phyloP scores from a whole-genome alignment of 495 filamentous ascomycete genomes.

The Xylaria bambusicola region DNA sequence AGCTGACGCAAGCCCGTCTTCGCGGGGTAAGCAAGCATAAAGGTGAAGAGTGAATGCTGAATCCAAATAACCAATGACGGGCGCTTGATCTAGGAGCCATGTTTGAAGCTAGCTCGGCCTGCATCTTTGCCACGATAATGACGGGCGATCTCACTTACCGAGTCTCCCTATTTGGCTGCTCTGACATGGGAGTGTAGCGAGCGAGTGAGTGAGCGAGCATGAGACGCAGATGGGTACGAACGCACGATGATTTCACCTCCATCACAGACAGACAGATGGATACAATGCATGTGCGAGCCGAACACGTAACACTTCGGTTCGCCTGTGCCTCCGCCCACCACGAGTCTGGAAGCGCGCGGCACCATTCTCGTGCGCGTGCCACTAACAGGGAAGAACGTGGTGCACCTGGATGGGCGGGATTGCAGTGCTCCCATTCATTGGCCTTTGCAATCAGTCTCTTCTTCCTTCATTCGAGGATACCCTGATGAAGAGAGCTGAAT shows the following conservation, averaged over 20 bases:
- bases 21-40: constrained; percentile 7
- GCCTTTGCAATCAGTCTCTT: background rate
- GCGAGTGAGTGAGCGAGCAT: too few species aligned
- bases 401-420: constrained; percentile 11
- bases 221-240: background rate
- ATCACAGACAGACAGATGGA: background rate
- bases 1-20: constrained; percentile 10
- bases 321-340: background rate
- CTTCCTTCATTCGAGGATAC: background rate
- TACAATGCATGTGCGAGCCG: background rate
- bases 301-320: constrained; percentile 10
- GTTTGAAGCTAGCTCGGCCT: background rate
- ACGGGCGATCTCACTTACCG: background rate
- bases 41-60: background rate
- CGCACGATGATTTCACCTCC: background rate
- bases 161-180: background rate
- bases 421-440: background rate
- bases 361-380: background rate
- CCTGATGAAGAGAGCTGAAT: background rate
- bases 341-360: background rate
- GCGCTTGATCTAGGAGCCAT: background rate
- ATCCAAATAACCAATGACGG: background rate
- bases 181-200: too few species aligned
- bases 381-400: constrained; percentile 14
- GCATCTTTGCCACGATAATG: background rate